Conservation (phyloP, 768 basidiomycete genomes). For the Epithele typhae region DNA sequence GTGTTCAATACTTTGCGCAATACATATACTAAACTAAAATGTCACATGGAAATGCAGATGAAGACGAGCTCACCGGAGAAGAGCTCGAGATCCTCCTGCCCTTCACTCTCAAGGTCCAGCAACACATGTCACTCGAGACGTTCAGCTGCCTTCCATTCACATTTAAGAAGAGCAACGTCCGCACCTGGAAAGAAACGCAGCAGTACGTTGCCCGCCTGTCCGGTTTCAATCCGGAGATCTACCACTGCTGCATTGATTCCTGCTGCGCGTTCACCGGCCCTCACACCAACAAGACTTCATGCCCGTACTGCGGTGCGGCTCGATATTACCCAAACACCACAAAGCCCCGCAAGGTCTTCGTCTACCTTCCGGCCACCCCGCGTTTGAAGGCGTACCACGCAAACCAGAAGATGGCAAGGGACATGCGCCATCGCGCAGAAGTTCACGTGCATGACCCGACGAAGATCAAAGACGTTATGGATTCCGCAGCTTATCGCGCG, state of each 20-base stretch:
- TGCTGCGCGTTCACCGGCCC: conserved; percentile 36
- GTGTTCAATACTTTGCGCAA: too few relatives aligned
- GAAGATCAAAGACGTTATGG: conserved; percentile 32
- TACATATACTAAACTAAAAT: too few relatives aligned
- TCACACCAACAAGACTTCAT: conserved; percentile 23
- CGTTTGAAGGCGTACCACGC: conserved; percentile 27
- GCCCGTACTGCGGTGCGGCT: conserved; percentile 33
- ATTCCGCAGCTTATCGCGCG: conserved; percentile 27
- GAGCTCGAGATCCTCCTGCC: conserved; percentile 12
- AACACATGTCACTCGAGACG: conserved; percentile 19
- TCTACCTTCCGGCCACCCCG: conserved; percentile 37
- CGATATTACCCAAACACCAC: too few relatives aligned
- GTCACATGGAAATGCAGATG: too few relatives aligned
- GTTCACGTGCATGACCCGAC: conserved; percentile 8
- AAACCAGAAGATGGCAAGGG: conserved; percentile 15
- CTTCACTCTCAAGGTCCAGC: conserved; percentile 27
- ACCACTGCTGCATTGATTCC: conserved; percentile 40
- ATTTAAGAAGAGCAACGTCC: too few relatives aligned
- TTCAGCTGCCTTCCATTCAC: conserved; percentile 20
- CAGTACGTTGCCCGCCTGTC: conserved; percentile 24
- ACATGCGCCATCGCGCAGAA: conserved; percentile 26
- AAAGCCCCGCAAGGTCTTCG: conserved; percentile 26
- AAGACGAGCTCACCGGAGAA: too few relatives aligned
- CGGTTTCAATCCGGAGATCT: conserved; percentile 29
- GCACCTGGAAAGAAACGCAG: too few relatives aligned